Evolutionary conservation across 768 basidiomycete genomes (phyloP), one percentile per base, ranked within the genome.

Genomic region (Lentinula sp.): DNA sequence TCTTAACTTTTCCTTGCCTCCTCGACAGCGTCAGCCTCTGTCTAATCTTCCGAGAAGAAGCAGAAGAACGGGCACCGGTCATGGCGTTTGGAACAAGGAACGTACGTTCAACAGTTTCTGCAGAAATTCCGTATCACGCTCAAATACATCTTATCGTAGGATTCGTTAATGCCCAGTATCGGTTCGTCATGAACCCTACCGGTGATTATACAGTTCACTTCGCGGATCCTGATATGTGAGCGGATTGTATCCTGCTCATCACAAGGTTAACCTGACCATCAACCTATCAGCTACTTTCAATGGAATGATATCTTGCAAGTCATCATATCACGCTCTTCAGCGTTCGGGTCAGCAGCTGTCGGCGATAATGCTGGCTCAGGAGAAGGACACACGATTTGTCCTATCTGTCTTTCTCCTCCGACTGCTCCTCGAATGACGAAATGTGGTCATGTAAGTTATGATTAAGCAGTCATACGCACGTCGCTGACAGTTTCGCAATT

Each of bases 261-360:
- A n/a, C 37, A 23, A 42, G 11, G 9, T 31, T 21, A 4, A 35
- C 7, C 31, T 37, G 34, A 39, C 11, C 8, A 39, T 23, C 21
- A 42, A 46, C 60, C 60, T 59, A 58, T 48, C 63, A 97, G 95
- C 68, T 95, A 89, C 76, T 92, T 96, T 72, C 92, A 95, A 78
- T 97, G 95, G 94, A 84, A 90, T 16, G 93, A 98, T 74, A 91
- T 99, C 67, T 78, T 97, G 8, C 97, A 99, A 74, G 86, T 99
- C 63, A 86, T 98, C 69, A 86, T 98, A 66, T 91, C 95, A 58
- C 91, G 90, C 62, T 82, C 85, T 58, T 89, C 89, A 59, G 84
- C 89, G 43, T 78, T 91, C 57, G 83, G 86, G 54, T 84, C 85
- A 62, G 74, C 84, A 50, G 75, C 78, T 52, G 73, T 72, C 56